Evolutionary conservation across 495 filamentous ascomycete genomes (phyloP).

Genomic region (Lasiosphaeria ovina): DNA sequence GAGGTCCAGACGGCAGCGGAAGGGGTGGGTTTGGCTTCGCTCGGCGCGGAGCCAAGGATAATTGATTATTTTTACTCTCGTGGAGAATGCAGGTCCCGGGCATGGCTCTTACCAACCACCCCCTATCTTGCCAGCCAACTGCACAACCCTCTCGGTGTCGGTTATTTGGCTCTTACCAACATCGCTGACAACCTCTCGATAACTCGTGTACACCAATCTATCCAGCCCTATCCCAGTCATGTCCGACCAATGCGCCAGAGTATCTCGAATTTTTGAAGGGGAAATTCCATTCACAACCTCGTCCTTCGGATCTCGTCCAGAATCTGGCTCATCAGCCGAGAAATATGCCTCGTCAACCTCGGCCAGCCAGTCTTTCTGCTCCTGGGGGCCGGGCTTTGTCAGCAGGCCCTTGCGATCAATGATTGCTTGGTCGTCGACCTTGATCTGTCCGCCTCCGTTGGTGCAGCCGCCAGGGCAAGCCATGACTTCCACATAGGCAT

Average conservation of each 20-base stretch:
- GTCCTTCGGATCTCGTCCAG: slow-evolving; percentile 27
- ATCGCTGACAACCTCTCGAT: slow-evolving; percentile 89
- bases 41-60: slow-evolving; percentile 30
- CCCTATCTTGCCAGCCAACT: slow-evolving; percentile 87
- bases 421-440: slow-evolving; percentile 69
- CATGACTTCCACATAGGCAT: slow-evolving; percentile 96
- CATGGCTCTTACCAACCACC: slow-evolving; percentile 74
- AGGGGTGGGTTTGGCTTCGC: slow-evolving; percentile 67
- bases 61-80: slow-evolving; percentile 31
- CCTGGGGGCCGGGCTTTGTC: slow-evolving; percentile 60
- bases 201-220: slow-evolving; percentile 78
- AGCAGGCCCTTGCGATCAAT: slow-evolving; percentile 43
- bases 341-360: slow-evolving; percentile 94
- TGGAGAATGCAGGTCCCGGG: slow-evolving; percentile 10
- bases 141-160: slow-evolving; percentile 79
- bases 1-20: slow-evolving; percentile 73
- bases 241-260: slow-evolving; percentile 69
- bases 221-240: slow-evolving; percentile 67
- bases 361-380: slow-evolving; percentile 82
- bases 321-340: slow-evolving; percentile 64
- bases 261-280: slow-evolving; percentile 52
- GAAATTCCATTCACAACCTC: slow-evolving; percentile 58
- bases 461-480: slow-evolving; percentile 97
- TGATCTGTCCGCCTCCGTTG: slow-evolving; percentile 94
- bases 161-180: slow-evolving; percentile 72